phyloP scores from a whole-genome alignment of 345 rosid species.

The Hibiscus tridactylites region DNA sequence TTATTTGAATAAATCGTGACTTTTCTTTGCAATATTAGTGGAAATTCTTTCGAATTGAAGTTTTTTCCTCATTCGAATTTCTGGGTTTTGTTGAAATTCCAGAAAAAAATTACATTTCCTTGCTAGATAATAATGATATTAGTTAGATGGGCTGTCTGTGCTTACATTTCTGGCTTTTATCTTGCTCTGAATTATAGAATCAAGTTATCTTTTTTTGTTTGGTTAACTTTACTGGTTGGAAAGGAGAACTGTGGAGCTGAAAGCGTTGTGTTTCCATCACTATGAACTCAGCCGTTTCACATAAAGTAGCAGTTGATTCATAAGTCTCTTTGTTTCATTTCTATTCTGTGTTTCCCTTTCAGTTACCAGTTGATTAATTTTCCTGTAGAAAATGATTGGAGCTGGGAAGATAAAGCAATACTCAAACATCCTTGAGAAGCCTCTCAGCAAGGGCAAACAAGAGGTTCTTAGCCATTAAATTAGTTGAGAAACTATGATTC shows the following conservation, averaged over 20 bases:
- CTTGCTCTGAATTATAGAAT: background rate
- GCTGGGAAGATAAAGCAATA: conserved; percentile 91
- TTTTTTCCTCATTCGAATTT: background rate
- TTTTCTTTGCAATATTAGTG: background rate
- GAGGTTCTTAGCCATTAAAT: conserved; percentile 38
- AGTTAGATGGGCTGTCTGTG: background rate
- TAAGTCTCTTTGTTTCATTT: background rate
- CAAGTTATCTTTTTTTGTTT: background rate
- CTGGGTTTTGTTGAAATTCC: background rate
- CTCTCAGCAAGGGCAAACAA: conserved; percentile 96
- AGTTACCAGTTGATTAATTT: background rate
- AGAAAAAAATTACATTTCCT: background rate
- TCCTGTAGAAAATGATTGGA: conserved; percentile 59
- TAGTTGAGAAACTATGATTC: too few relatives aligned
- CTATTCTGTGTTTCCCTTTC: background rate
- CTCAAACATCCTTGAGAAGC: conserved; percentile 88
- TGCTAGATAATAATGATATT: conserved; percentile 18
- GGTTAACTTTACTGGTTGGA: background rate
- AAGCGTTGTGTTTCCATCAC: background rate
- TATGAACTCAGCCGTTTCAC: background rate
- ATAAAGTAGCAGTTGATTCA: background rate
- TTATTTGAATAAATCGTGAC: background rate
- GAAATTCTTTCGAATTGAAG: background rate
- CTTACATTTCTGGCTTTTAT: background rate
- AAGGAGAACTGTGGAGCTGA: background rate